phyloP scores from a whole-genome alignment of 2,329 filamentous ascomycete genomes.

The Triangularia setosa region DNA sequence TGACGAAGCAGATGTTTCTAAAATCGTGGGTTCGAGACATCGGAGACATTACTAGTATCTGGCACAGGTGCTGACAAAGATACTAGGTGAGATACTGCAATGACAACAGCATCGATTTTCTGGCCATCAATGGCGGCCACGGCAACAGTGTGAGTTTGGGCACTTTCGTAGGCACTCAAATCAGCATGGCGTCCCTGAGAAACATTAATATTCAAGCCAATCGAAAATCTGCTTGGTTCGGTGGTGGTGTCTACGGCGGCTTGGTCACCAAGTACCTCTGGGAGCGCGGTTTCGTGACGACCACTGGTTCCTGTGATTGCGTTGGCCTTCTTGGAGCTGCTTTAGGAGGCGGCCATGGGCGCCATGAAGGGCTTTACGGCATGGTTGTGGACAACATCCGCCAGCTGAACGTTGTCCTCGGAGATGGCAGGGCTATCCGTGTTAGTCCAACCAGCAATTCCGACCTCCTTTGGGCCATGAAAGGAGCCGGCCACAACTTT shows the following conservation, averaged over 20 bases:
- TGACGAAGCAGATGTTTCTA: constrained; percentile 3
- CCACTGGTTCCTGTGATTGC: not conserved
- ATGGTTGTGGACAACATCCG: constrained; percentile 6
- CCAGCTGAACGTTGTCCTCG: constrained; percentile 6
- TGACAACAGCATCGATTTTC: constrained; percentile 5
- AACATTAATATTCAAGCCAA: constrained; percentile 4
- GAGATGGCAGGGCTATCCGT: not conserved
- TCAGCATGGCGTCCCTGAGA: constrained; percentile 2
- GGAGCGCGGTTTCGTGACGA: constrained; percentile 7
- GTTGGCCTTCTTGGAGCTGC: constrained; percentile 8
- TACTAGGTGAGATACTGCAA: constrained; percentile 10
- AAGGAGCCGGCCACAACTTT: constrained; percentile 10
- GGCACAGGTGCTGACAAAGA: not conserved
- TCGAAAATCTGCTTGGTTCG: constrained; percentile 8
- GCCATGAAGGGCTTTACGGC: constrained; percentile 8
- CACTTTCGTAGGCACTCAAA: constrained; percentile 7
- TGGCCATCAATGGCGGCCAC: constrained; percentile 4
- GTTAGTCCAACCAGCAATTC: constrained; percentile 3
- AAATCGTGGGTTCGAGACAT: not conserved
- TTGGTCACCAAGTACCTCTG: constrained; percentile 7
- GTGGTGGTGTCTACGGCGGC: constrained; percentile 1
- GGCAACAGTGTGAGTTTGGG: not conserved
- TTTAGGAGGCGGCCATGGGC: constrained; percentile 4
- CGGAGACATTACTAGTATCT: not conserved
- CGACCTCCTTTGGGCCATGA: constrained; percentile 7